phyloP scores from a whole-genome alignment of 768 basidiomycete genomes.

The Phlegmacium glaucopus region DNA sequence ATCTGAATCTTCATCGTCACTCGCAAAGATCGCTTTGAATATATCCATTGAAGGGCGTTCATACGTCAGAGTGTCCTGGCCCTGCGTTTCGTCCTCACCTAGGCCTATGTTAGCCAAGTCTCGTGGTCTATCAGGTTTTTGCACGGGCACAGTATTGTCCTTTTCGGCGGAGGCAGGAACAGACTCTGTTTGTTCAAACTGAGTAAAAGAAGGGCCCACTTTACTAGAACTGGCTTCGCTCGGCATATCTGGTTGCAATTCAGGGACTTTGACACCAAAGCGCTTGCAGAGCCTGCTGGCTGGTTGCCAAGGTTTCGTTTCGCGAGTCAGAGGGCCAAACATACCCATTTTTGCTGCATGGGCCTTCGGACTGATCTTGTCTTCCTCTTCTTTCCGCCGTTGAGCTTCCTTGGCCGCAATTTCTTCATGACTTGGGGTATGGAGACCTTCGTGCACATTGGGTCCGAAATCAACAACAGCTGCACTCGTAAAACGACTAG shows the following conservation, averaged over 20 bases:
- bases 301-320: constrained; percentile 73
- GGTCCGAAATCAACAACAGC: constrained; percentile 66
- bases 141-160: constrained; percentile 13
- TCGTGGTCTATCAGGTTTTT: constrained; percentile 31
- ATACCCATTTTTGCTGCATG: constrained; percentile 84
- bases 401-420: constrained; percentile 40
- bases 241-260: constrained; percentile 48
- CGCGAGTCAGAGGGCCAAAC: constrained; percentile 87
- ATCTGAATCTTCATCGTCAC: constrained; percentile 85
- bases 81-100: constrained; percentile 91
- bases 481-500: constrained; percentile 87
- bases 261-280: constrained; percentile 88
- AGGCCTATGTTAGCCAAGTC: constrained; percentile 82
- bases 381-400: constrained; percentile 39
- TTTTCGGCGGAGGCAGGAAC: constrained; percentile 4
- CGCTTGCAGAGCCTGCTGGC: constrained; percentile 87
- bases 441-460: constrained; percentile 62
- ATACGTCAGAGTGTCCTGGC: constrained; percentile 84
- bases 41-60: constrained; percentile 86
- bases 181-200: constrained; percentile 15
- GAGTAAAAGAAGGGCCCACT: constrained; percentile 16
- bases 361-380: constrained; percentile 71
- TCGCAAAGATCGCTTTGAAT: constrained; percentile 98
- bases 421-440: constrained; percentile 52
- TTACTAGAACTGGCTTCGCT: constrained; percentile 22